Evolutionary conservation across 352 stramenopile genomes (phyloP).

Genomic region (Pythium grandisporangium): DNA sequence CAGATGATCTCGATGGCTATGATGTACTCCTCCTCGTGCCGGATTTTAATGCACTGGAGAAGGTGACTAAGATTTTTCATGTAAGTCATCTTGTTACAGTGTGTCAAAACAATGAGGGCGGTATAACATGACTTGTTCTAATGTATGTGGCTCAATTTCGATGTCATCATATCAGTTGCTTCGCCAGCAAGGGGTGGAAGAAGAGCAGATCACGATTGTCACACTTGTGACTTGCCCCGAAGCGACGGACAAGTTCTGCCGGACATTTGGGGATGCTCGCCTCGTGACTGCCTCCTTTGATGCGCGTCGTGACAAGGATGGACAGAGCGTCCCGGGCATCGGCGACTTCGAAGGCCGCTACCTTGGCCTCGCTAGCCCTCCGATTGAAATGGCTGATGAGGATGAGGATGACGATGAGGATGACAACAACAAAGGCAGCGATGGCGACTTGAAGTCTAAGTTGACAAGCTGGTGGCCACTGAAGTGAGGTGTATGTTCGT

Average conservation of each 20-base stretch:
- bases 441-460: conserved; percentile 22
- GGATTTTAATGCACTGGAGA: conserved; percentile 47
- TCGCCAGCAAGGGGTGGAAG: conserved; percentile 55
- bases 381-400: conserved; percentile 21
- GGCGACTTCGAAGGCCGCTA: conserved; percentile 75
- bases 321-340: conserved; percentile 63
- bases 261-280: conserved; percentile 63
- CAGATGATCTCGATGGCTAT: conserved; percentile 50
- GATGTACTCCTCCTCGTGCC: conserved; percentile 65
- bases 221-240: conserved; percentile 74
- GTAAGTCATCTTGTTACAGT: conserved; percentile 17
- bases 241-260: conserved; percentile 71
- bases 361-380: conserved; percentile 19
- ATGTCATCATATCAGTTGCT: too few relatives aligned
- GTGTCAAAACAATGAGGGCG: too few relatives aligned
- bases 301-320: conserved; percentile 34
- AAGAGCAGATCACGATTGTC: conserved; percentile 75
- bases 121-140: background rate
- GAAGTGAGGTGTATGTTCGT: too few relatives aligned
- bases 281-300: conserved; percentile 79
- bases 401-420: conserved; percentile 20
- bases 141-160: background rate
- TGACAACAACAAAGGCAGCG: conserved; percentile 4
- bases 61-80: conserved; percentile 66
- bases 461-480: conserved; percentile 28